Conservation (phyloP, 108 stramenopile species). For the Schizochytrium sp. region DNA sequence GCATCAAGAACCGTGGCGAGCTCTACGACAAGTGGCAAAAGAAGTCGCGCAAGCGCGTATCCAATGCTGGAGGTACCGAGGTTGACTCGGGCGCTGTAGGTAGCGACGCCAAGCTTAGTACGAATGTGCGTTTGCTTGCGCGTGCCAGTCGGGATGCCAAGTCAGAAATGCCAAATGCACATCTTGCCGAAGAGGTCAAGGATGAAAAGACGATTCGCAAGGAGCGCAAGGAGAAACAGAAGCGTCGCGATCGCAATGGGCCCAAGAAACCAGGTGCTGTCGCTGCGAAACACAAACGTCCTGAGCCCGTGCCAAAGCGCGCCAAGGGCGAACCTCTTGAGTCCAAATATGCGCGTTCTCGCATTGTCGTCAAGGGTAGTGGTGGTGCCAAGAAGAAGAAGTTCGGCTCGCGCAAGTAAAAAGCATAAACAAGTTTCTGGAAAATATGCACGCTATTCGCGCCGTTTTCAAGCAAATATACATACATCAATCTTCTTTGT, state of each 20-base stretch:
- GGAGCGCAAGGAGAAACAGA: slow-evolving; percentile 5
- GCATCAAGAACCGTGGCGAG: slow-evolving; percentile 65
- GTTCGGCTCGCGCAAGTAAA: too few species aligned
- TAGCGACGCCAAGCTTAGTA: background rate
- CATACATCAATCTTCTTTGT: too few species aligned
- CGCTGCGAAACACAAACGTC: background rate
- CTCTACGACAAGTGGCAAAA: slow-evolving; percentile 91
- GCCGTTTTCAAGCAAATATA: too few species aligned
- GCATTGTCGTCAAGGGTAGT: background rate
- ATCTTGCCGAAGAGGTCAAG: background rate
- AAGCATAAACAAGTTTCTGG: too few species aligned
- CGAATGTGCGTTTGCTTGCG: background rate
- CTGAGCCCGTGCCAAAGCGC: background rate
- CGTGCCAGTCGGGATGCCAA: background rate
- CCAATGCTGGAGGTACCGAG: background rate
- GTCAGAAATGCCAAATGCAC: background rate
- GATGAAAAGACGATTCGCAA: slow-evolving; percentile 10
- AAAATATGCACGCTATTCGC: too few species aligned
- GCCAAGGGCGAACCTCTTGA: background rate
- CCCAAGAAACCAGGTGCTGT: background rate
- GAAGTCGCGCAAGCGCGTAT: slow-evolving; percentile 78
- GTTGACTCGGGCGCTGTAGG: background rate
- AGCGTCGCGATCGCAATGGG: background rate
- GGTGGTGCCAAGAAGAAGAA: too few species aligned
- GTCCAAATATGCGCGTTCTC: background rate